Evolutionary conservation across 1,284 basidiomycete species (phyloP).

Genomic region (Boletus semigastroideus): DNA sequence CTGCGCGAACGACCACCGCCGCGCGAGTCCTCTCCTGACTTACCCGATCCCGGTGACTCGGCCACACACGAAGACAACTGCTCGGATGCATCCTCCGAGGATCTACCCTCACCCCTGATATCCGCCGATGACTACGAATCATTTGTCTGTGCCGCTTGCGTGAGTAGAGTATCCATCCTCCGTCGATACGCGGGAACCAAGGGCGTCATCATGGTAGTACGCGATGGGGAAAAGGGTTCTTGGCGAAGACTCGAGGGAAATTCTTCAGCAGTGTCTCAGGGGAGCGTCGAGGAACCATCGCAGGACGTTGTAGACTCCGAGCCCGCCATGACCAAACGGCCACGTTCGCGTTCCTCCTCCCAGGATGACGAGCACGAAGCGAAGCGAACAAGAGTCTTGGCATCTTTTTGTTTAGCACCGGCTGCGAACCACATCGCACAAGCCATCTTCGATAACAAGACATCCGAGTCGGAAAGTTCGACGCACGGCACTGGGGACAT

Average conservation of each 20-base stretch:
- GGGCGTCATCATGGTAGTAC: slow-evolving; percentile 62
- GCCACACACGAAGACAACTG: slow-evolving; percentile 42
- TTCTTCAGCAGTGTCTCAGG: not conserved
- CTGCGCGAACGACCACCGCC: slow-evolving; percentile 61
- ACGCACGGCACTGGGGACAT: slow-evolving; percentile 57
- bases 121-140: slow-evolving; percentile 66
- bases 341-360: slow-evolving; percentile 40
- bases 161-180: slow-evolving; percentile 50
- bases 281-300: slow-evolving; percentile 17
- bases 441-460: slow-evolving; percentile 35
- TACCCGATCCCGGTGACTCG: slow-evolving; percentile 26
- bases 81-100: slow-evolving; percentile 62
- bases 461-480: not conserved
- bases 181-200: slow-evolving; percentile 62
- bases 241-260: slow-evolving; percentile 51
- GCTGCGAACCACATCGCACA: slow-evolving; percentile 42
- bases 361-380: slow-evolving; percentile 39
- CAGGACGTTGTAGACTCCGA: slow-evolving; percentile 25
- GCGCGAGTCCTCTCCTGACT: slow-evolving; percentile 42
- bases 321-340: slow-evolving; percentile 48
- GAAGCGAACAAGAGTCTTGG: slow-evolving; percentile 47
- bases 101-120: slow-evolving; percentile 64
- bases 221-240: slow-evolving; percentile 40
- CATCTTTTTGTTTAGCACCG: slow-evolving; percentile 51
- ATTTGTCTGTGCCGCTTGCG: slow-evolving; percentile 68